A percentile compares a stretch with the other conserved stretches of the same genome.
Conservation (phyloP, 2,329 filamentous ascomycete genomes). For the Colletotrichum sansevieriae region DNA sequence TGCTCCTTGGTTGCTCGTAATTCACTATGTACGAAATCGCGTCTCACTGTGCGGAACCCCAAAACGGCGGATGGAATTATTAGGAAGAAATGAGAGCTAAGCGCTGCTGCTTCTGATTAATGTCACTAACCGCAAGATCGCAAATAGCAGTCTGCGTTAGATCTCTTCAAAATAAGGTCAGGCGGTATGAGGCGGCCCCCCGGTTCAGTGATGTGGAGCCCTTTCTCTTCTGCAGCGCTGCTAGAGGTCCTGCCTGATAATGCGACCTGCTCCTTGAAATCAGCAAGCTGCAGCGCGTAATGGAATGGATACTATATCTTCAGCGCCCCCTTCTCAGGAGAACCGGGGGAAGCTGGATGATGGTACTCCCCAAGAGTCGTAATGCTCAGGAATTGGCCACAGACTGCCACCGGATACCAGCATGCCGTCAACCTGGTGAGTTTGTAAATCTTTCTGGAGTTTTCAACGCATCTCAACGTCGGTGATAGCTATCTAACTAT, state of each 20-base stretch:
- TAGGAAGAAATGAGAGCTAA: not conserved
- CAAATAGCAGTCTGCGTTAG: not conserved
- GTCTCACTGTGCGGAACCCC: not conserved
- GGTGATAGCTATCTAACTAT: not conserved
- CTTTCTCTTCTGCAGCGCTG: slow-evolving; percentile 3
- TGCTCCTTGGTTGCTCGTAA: not conserved
- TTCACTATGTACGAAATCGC: not conserved
- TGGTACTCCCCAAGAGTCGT: not conserved
- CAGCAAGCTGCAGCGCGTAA: no score
- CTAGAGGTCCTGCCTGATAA: not conserved
- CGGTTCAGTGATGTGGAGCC: slow-evolving; percentile 1
- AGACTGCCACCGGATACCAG: slow-evolving; percentile 2
- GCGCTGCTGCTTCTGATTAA: not conserved
- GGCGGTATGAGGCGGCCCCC: not conserved
- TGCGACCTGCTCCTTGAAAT: no score
- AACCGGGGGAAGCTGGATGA: slow-evolving; percentile 2
- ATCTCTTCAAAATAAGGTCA: not conserved
- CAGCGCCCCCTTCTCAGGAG: no score
- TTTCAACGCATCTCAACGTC: not conserved
- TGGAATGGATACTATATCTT: no score
- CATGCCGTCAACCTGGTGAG: not conserved
- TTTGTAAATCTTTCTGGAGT: not conserved
- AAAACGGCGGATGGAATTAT: not conserved
- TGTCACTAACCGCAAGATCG: not conserved
- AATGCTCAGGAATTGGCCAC: not conserved